Evolutionary conservation across 1,139 yeast genomes (phyloP).

Genomic region (Barnettozyma hawaiiensis): DNA sequence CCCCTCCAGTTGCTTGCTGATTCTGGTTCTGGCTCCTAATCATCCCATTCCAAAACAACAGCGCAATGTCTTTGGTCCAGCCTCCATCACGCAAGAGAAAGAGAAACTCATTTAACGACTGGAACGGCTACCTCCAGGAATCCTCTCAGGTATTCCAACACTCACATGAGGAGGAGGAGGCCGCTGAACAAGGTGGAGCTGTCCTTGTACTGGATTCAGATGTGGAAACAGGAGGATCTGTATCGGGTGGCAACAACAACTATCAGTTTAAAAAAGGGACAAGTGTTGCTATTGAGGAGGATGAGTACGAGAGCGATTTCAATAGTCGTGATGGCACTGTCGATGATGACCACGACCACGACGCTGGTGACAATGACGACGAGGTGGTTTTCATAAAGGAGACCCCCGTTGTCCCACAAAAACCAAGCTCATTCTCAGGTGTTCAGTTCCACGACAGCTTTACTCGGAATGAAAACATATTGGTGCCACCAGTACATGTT

Average conservation of each 20-base stretch:
- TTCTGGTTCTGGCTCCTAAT: background rate
- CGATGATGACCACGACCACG: constrained; percentile 5
- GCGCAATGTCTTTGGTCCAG: constrained; percentile 22
- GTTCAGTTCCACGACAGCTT: background rate
- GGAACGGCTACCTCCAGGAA: constrained; percentile 20
- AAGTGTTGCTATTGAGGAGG: constrained; percentile 6
- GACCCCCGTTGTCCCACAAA: background rate
- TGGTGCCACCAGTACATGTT: constrained; percentile 13
- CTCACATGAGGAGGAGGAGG: constrained; percentile 9
- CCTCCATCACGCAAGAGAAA: constrained; percentile 30
- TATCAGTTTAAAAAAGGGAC: constrained; percentile 10
- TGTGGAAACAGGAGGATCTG: constrained; percentile 30
- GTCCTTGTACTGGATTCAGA: constrained; percentile 35
- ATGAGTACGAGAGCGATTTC: constrained; percentile 12
- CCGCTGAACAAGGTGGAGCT: constrained; percentile 17
- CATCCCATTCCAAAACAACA: constrained; percentile 3
- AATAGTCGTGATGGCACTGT: constrained; percentile 4
- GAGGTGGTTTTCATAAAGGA: constrained; percentile 8
- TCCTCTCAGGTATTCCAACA: constrained; percentile 12
- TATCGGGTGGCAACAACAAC: constrained; percentile 8
- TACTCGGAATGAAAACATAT: background rate
- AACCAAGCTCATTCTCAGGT: background rate
- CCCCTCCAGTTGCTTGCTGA: background rate
- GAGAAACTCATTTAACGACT: constrained; percentile 26
- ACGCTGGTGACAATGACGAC: constrained; percentile 6